Percentiles rank a stretch among this genome's conserved stretches.
Conservation (phyloP, 306 rosid species). For the cucumber (Cucumis sativus) region DNA sequence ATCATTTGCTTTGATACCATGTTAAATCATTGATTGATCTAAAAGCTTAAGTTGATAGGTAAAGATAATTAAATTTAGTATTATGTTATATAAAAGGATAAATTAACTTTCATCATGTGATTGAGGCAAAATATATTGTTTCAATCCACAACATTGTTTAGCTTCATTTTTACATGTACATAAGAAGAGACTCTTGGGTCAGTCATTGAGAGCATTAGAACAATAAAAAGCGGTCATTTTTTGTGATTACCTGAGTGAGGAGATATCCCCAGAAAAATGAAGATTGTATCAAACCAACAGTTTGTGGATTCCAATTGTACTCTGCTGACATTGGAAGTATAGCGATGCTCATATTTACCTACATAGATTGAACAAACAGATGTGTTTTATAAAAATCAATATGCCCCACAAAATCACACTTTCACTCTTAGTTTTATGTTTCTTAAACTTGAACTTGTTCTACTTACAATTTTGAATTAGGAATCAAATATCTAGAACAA, state of each 20-base stretch:
- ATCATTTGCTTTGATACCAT: no score
- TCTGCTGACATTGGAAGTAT: slow-evolving; percentile 99
- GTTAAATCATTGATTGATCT: no score
- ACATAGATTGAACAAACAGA: slow-evolving; percentile 10
- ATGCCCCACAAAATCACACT: not conserved
- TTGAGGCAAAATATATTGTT: not conserved
- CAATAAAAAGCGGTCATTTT: not conserved
- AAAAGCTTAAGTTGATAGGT: no score
- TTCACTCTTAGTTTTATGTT: not conserved
- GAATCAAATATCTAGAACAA: not conserved
- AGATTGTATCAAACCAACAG: slow-evolving; percentile 91
- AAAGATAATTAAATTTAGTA: no score
- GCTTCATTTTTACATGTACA: not conserved
- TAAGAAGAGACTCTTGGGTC: not conserved
- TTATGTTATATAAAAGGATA: not conserved
- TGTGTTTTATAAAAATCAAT: not conserved
- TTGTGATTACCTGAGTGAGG: slow-evolving; percentile 65
- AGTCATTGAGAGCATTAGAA: not conserved
- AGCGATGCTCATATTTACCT: slow-evolving; percentile 99
- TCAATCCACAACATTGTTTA: not conserved
- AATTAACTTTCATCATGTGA: not conserved
- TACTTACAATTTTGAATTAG: not conserved
- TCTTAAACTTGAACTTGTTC: not conserved
- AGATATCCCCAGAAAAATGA: slow-evolving; percentile 99
- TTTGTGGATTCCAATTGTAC: slow-evolving; percentile 71